These are phyloP conservation scores for Cladosporium sp. DNA, from an alignment of 2,329 filamentous ascomycete genomes.

Conservation along the genomic window DNA sequence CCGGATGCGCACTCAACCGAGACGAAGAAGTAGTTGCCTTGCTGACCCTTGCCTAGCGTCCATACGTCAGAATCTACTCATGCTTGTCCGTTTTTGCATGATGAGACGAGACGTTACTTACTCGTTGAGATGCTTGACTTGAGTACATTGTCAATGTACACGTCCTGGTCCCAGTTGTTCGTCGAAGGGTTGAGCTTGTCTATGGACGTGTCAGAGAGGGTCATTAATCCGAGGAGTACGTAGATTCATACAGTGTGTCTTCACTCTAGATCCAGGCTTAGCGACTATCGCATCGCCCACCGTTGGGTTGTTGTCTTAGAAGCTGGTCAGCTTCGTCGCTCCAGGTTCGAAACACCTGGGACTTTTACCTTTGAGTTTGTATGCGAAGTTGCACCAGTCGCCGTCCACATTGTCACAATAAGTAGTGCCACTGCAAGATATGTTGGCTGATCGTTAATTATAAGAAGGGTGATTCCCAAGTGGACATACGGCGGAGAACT, in stretches of 20 bases:
- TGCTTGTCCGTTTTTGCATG: too few relatives aligned
- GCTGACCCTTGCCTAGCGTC: not conserved
- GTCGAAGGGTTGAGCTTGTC: conserved; percentile 1
- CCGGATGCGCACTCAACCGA: not conserved
- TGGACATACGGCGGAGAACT: not conserved
- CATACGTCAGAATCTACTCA: not conserved
- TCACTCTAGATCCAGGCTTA: not conserved
- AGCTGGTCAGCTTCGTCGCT: too few relatives aligned
- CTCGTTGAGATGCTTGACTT: not conserved
- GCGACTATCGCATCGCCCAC: not conserved
- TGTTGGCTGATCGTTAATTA: not conserved
- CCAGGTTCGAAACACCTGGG: too few relatives aligned
- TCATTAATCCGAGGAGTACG: not conserved
- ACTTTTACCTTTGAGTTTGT: not conserved
- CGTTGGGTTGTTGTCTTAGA: not conserved
- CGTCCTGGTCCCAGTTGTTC: not conserved
- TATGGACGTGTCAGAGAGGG: not conserved
- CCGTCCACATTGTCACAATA: not conserved
- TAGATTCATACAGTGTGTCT: not conserved
- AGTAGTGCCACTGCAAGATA: not conserved
- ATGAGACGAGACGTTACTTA: not conserved
- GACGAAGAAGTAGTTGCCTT: not conserved
- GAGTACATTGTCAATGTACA: not conserved
- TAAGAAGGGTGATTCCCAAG: not conserved
- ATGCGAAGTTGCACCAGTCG: not conserved